These are phyloP conservation scores for Gigaspora rosea DNA, from an alignment of 192 early-diverging fungal genomes.

Conservation along the genomic window DNA sequence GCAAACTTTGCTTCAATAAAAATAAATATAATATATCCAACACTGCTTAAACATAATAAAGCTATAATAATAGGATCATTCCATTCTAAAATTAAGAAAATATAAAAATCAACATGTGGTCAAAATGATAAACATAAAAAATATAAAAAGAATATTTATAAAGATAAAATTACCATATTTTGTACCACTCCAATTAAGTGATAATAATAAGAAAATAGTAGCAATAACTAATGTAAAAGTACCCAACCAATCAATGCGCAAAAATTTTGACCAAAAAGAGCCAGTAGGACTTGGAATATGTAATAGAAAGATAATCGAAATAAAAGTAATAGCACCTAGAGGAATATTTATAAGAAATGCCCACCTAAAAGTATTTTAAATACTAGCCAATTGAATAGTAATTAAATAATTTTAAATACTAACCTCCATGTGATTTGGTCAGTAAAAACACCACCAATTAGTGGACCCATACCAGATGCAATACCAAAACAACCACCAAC, in stretches of 20 bases:
- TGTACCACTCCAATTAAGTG: conserved; percentile 74
- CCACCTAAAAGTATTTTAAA: conserved; percentile 46
- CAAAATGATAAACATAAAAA: no score
- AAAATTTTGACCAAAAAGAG: conserved; percentile 51
- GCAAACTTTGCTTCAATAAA: no score
- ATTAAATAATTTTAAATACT: background rate
- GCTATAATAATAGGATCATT: no score
- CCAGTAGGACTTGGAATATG: conserved; percentile 54
- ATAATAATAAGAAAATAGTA: conserved; percentile 62
- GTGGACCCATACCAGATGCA: conserved; percentile 77
- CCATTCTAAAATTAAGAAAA: no score
- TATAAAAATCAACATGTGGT: no score
- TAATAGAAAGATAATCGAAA: conserved; percentile 48
- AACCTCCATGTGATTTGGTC: conserved; percentile 56
- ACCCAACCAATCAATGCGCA: conserved; percentile 66
- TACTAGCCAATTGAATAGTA: background rate
- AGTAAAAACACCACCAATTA: conserved; percentile 84
- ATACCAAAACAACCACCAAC: conserved; percentile 79
- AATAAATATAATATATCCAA: no score
- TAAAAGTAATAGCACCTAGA: conserved; percentile 52
- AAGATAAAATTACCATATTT: conserved; percentile 53
- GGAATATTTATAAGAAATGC: conserved; percentile 61
- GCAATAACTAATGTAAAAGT: conserved; percentile 54
- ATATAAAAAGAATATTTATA: no score
- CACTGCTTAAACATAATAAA: no score